phyloP scores from a whole-genome alignment of 768 basidiomycete species.

The Russula olivacea region DNA sequence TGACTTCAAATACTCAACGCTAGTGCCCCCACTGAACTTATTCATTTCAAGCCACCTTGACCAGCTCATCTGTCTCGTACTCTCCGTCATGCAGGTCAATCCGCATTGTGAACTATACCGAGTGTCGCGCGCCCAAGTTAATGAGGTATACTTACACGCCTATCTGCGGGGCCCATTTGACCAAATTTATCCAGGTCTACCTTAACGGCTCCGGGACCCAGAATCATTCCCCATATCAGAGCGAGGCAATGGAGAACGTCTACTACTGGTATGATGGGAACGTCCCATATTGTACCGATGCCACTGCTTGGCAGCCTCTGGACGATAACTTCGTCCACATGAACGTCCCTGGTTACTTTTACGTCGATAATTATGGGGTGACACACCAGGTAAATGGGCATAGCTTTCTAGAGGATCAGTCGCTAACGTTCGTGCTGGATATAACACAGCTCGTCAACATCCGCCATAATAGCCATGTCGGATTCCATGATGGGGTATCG shows the following conservation, averaged over 20 bases:
- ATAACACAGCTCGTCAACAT: constrained; percentile 3
- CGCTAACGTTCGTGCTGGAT: background rate
- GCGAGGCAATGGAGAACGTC: constrained; percentile 14
- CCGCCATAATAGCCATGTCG: background rate
- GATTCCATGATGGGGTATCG: background rate
- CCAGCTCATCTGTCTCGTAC: background rate
- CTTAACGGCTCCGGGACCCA: background rate
- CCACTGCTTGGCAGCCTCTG: constrained; percentile 6
- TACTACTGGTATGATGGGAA: constrained; percentile 22
- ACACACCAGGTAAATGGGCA: constrained; percentile 7
- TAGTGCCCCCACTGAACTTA: background rate
- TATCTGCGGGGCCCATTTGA: constrained; percentile 11
- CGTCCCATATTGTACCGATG: constrained; percentile 18
- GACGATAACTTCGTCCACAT: constrained; percentile 12
- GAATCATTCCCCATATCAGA: constrained; percentile 5
- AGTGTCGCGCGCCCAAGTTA: background rate
- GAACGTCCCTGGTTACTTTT: constrained; percentile 1
- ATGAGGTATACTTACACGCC: constrained; percentile 13
- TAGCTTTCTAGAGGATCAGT: no score
- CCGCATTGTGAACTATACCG: background rate
- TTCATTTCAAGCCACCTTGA: constrained; percentile 1
- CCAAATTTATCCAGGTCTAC: constrained; percentile 18
- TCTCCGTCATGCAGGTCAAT: constrained; percentile 4
- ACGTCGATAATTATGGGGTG: background rate
- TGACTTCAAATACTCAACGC: constrained; percentile 16